Conservation (phyloP, 805 yeast species). For the Yamadazyma takamatsuzukensis region DNA sequence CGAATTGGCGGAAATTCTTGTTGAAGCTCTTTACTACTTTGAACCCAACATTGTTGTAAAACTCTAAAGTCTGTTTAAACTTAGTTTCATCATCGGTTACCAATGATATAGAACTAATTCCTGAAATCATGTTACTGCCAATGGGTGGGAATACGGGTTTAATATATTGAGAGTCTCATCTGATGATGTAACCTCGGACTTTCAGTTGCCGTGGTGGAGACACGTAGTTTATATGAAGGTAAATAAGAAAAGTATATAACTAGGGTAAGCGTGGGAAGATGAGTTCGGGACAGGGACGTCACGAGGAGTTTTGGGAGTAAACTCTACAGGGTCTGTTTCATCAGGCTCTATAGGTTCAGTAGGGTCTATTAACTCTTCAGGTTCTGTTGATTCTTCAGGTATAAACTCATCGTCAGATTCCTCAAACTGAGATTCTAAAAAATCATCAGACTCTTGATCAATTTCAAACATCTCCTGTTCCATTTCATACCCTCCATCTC, state of each 20-base stretch:
- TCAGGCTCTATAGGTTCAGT: background rate
- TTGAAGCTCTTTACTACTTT: conserved; percentile 55
- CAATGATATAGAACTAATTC: conserved; percentile 57
- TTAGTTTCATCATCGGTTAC: conserved; percentile 48
- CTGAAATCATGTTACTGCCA: conserved; percentile 11
- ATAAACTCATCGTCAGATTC: background rate
- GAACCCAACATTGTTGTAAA: conserved; percentile 62
- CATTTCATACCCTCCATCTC: conserved; percentile 1
- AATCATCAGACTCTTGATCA: conserved; percentile 1
- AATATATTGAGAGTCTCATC: no score
- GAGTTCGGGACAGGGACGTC: no score
- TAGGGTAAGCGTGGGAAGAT: no score
- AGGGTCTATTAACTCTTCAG: background rate
- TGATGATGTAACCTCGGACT: no score
- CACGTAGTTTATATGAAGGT: no score
- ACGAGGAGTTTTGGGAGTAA: no score
- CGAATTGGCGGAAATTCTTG: conserved; percentile 28
- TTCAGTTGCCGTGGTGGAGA: no score
- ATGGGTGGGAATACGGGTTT: background rate
- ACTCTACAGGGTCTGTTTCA: no score
- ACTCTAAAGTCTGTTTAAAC: conserved; percentile 48
- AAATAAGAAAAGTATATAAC: no score
- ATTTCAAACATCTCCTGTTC: no score
- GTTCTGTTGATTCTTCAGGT: background rate
- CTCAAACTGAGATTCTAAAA: background rate